Evolutionary conservation across 1,284 basidiomycete genomes (phyloP), one percentile per base, ranked within the genome.

Genomic region (Malassezia furfur): DNA sequence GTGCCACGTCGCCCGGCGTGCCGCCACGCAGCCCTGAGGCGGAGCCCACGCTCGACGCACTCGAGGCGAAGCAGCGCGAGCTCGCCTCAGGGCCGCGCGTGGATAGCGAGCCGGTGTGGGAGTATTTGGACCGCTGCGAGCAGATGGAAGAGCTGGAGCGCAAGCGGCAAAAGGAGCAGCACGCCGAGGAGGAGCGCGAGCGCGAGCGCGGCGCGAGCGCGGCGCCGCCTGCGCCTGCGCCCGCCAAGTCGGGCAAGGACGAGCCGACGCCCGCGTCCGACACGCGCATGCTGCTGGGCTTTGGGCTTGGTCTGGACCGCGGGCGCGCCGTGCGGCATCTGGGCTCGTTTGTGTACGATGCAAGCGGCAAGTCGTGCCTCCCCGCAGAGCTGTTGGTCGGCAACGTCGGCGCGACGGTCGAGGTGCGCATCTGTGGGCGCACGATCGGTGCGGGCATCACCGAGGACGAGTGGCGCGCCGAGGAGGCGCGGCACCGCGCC

Each of bases 61-160:
- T 57, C 15, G 55, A 57, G 28, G 25, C 22, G 9, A 57, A 57
- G 43, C 40, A 52, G 35, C 62, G 57, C 22, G 63, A 65, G 46
- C 57, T 64, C 5, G 50, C 58, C 17, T 61, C 67, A 0, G 70
- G 70, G 8, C 70, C 69, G 1, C 55, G 69, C 2, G 70, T 74
- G 17, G 69, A 73, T 43, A 68, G 62, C 38, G 70, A 72, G 52
- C 65, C 66, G 0, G 72, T 74, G 2, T 72, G 72, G 70, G 59
- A 68, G 44, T 68, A 68, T 30, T 52, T 74, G 15, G 70, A 72
- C 50, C 61, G 63, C 15, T 67, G 67, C 45, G 69, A 70, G 50
- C 58, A 62, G 32, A 60, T 65, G 39, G 66, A 68, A 40, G 63
- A 62, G 17, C 41, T 60, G 15, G 41, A 54, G 14, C 38, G 65